These are phyloP conservation scores for Centrapalus pauciflorus DNA, from an alignment of 129 eudicot genomes.

Conservation along the genomic window DNA sequence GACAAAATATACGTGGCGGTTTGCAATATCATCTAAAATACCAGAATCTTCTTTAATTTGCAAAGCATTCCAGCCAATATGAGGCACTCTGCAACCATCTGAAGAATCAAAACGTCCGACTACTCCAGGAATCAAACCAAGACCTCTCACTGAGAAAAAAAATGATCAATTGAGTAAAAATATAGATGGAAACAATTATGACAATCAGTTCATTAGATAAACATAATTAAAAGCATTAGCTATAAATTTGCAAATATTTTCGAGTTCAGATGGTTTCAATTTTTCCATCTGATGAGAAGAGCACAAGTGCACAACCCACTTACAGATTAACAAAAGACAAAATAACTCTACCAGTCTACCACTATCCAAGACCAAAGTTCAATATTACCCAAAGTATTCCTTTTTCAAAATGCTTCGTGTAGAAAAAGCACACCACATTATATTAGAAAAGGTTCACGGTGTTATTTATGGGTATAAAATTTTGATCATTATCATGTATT, in stretches of 20 bases:
- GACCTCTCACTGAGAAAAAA: constrained; percentile 57
- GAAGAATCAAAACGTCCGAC: constrained; percentile 82
- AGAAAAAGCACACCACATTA: no score
- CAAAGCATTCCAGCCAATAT: constrained; percentile 78
- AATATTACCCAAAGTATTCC: neutral
- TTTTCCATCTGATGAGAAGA: neutral
- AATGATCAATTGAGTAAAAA: neutral
- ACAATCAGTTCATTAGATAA: neutral
- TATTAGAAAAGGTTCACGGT: neutral
- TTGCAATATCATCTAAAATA: constrained; percentile 58
- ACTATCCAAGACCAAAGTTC: neutral
- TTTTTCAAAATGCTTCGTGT: neutral
- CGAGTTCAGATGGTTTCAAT: neutral
- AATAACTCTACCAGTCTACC: no score
- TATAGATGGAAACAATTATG: neutral
- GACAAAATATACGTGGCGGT: constrained; percentile 77
- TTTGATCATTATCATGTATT: neutral
- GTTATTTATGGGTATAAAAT: neutral
- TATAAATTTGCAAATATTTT: neutral
- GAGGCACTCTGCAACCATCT: constrained; percentile 64
- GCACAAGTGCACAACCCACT: neutral
- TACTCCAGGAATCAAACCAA: constrained; percentile 80
- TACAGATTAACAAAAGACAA: neutral
- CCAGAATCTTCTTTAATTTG: constrained; percentile 47
- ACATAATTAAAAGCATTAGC: neutral